Conservation (phyloP, 2,329 filamentous ascomycete species). For the Grosmannia penicillata region DNA sequence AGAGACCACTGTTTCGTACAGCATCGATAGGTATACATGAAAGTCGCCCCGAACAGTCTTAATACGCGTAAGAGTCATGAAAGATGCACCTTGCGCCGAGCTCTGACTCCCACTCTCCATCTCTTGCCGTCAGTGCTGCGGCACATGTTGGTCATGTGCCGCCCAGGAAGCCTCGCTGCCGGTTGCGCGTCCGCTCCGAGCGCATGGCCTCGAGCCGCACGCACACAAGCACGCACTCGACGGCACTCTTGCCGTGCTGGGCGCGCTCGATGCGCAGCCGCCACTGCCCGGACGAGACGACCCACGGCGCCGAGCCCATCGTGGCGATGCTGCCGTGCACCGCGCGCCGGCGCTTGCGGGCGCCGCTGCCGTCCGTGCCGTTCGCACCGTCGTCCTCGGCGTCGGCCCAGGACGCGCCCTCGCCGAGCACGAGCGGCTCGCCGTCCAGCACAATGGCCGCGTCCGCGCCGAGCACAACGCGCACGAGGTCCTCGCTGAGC, state of each 20-base stretch:
- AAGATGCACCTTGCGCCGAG: no score
- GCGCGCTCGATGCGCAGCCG: constrained; percentile 47
- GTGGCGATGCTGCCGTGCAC: constrained; percentile 19
- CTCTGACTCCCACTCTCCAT: no score
- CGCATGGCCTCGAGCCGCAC: constrained; percentile 64
- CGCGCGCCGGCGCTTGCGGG: constrained; percentile 20
- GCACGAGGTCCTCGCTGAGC: constrained; percentile 54
- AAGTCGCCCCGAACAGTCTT: no score
- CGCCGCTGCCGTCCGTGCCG: background rate
- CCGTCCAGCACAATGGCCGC: constrained; percentile 46
- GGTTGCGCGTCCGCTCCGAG: constrained; percentile 52
- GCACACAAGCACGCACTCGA: constrained; percentile 59
- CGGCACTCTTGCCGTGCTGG: constrained; percentile 32
- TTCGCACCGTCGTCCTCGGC: constrained; percentile 13
- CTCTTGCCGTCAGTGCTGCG: no score
- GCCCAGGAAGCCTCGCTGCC: constrained; percentile 44
- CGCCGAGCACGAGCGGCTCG: constrained; percentile 21
- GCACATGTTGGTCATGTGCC: no score
- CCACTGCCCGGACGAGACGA: constrained; percentile 57
- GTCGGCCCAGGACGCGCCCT: constrained; percentile 7
- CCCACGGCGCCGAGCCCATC: constrained; percentile 38
- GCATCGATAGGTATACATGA: no score
- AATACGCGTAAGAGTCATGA: no score
- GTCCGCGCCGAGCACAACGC: constrained; percentile 45
- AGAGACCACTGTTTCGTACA: no score